A percentile compares a stretch with the other conserved stretches of the same genome.
phyloP scores from a whole-genome alignment of 1,284 basidiomycete genomes.

The Veloboletus limbatus region DNA sequence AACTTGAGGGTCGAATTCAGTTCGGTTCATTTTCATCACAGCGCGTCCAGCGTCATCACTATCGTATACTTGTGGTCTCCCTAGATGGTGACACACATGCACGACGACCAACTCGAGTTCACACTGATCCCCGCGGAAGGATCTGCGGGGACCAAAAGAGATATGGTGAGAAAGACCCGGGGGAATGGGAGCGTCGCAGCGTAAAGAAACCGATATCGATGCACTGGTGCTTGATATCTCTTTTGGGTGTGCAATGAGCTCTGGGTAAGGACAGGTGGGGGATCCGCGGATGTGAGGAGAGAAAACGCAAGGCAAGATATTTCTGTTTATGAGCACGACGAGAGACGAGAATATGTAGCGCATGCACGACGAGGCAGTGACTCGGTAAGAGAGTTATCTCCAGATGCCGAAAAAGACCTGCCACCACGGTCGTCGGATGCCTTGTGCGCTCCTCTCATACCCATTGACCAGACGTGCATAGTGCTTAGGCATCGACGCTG shows the following conservation, averaged over 20 bases:
- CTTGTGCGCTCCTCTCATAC: slow-evolving; percentile 67
- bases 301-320: not conserved
- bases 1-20: not conserved
- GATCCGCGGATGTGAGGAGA: slow-evolving; percentile 2
- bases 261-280: not conserved
- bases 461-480: slow-evolving; percentile 70
- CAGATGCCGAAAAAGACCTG: slow-evolving; percentile 75
- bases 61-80: not conserved
- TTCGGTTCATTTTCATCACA: slow-evolving; percentile 2
- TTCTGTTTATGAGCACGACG: not conserved
- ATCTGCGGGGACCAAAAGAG: slow-evolving; percentile 1
- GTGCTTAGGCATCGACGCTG: slow-evolving; percentile 66
- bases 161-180: slow-evolving; percentile 3
- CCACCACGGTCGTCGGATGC: slow-evolving; percentile 77
- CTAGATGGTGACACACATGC: slow-evolving; percentile 8
- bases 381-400: slow-evolving; percentile 39
- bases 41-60: not conserved
- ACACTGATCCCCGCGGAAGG: slow-evolving; percentile 9
- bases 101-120: not conserved
- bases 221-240: not conserved
- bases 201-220: not conserved
- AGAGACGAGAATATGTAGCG: not conserved
- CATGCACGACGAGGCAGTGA: not conserved
- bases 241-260: not conserved
- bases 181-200: not conserved